Evolutionary conservation across 2,329 filamentous ascomycete genomes (phyloP).

Genomic region (Xylaria digitata): DNA sequence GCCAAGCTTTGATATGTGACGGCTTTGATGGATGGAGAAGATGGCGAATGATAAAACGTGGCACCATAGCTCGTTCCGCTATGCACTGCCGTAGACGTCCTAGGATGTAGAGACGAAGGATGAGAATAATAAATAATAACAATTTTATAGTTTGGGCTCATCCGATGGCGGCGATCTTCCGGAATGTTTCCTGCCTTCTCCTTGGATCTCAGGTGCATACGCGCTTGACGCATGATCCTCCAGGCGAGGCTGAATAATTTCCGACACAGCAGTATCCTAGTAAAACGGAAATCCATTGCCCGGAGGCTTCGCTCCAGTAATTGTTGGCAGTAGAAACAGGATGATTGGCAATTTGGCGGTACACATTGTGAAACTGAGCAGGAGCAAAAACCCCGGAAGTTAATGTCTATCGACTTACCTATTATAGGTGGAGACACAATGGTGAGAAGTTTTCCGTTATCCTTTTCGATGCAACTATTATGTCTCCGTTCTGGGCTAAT

Average conservation of each 20-base stretch:
- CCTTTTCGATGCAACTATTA: not conserved
- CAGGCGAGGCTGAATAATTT: conserved; percentile 24
- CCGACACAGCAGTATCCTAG: conserved; percentile 17
- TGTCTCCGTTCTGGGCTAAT: not conserved
- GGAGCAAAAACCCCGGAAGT: not conserved
- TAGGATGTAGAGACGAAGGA: conserved; percentile 18
- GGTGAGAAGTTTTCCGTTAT: not conserved
- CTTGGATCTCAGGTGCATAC: conserved; percentile 44
- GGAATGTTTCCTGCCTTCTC: conserved; percentile 34
- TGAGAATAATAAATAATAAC: conserved; percentile 5
- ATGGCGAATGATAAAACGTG: conserved; percentile 26
- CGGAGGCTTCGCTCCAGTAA: conserved; percentile 3
- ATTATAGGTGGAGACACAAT: conserved; percentile 8
- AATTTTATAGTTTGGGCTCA: conserved; percentile 14
- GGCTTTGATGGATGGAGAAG: conserved; percentile 3
- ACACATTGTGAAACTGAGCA: conserved; percentile 15
- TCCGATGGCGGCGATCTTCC: conserved; percentile 28
- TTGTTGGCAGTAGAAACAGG: conserved; percentile 21
- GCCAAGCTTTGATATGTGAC: conserved; percentile 29
- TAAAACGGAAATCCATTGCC: not conserved
- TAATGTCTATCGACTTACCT: not conserved
- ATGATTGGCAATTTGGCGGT: conserved; percentile 12
- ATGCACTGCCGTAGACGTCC: conserved; percentile 24
- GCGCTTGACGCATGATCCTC: conserved; percentile 43
- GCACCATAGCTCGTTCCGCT: conserved; percentile 15